Conservation (phyloP, 768 basidiomycete species). For the Tulasnella sp. region DNA sequence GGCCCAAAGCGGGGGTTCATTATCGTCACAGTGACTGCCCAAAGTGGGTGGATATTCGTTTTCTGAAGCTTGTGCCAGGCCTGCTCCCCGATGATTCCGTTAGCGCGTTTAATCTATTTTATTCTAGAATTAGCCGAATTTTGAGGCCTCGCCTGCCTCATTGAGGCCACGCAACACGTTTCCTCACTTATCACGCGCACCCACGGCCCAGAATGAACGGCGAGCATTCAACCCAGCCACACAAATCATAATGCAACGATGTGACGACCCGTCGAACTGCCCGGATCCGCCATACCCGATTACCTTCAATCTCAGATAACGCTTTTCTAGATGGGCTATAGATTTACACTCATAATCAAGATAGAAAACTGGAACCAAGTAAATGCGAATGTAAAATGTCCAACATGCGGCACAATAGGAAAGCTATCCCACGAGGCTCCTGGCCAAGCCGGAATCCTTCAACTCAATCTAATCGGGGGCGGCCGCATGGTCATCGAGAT, state of each 20-base stretch:
- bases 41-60: background rate
- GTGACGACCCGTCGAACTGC: background rate
- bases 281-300: background rate
- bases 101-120: background rate
- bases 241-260: background rate
- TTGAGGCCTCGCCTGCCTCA: background rate
- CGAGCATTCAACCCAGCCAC: background rate
- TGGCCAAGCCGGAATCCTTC: background rate
- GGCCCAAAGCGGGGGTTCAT: background rate
- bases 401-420: background rate
- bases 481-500: background rate
- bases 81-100: background rate
- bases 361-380: background rate
- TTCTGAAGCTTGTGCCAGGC: background rate
- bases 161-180: background rate
- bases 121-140: background rate
- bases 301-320: background rate
- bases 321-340: background rate
- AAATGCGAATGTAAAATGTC: background rate
- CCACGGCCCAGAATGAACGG: background rate
- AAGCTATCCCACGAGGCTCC: background rate
- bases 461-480: background rate
- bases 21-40: background rate
- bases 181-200: background rate
- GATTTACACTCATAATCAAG: constrained; percentile 2